These are phyloP conservation scores for Xylaria sp. DNA, from an alignment of 2,329 filamentous ascomycete genomes.

Conservation along the genomic window DNA sequence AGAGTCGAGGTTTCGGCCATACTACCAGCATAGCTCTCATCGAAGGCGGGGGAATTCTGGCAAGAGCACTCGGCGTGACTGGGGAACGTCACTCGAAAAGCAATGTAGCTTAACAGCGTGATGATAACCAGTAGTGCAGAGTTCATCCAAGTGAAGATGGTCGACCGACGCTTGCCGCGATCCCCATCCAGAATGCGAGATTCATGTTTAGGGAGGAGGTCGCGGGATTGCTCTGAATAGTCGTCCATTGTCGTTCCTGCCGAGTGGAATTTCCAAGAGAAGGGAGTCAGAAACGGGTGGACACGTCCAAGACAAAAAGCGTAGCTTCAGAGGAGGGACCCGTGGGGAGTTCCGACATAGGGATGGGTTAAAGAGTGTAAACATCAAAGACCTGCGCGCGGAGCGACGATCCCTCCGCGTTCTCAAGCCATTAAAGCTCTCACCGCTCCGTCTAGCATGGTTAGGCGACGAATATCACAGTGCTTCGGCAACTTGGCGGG, in stretches of 20 bases:
- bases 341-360: background rate
- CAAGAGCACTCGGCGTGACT: background rate
- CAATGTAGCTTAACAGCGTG: slow-evolving; percentile 3
- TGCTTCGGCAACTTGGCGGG: background rate
- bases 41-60: background rate
- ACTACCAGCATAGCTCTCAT: background rate
- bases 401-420: background rate
- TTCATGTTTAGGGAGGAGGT: background rate
- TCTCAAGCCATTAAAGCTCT: background rate
- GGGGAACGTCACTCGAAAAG: slow-evolving; percentile 1
- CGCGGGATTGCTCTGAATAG: background rate
- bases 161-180: background rate
- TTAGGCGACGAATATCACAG: background rate
- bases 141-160: slow-evolving; percentile 4
- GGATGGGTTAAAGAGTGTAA: slow-evolving; percentile 1
- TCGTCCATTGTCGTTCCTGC: background rate
- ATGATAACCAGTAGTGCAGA: background rate
- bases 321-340: background rate
- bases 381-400: background rate
- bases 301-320: background rate
- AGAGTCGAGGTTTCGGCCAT: background rate
- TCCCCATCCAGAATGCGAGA: background rate
- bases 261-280: background rate
- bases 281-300: background rate
- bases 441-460: background rate